Evolutionary conservation across 2,329 filamentous ascomycete genomes (phyloP), one percentile per base, ranked within the genome.

Genomic region (Phialemoniopsis sp.): DNA sequence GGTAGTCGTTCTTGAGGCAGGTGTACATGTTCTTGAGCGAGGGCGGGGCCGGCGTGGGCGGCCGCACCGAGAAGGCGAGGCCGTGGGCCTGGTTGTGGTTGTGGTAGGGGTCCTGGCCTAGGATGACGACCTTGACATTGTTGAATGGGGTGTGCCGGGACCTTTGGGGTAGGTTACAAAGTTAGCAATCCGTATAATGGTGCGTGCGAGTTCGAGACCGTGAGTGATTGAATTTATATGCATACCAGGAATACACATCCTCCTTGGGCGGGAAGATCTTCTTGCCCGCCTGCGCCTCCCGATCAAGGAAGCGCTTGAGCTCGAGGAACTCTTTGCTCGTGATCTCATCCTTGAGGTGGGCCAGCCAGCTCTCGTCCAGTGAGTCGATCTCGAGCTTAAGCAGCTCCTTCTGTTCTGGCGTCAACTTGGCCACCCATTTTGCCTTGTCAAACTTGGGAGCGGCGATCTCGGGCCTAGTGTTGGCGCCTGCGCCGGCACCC

Each of bases 51-150:
- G 80, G 79, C 0, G 89, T 95, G 0, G 93, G 93, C 4, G 91
- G 84, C 9, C 87, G 87, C 40, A 97, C 90, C 35, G 89, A 95
- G 73, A 98, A 98, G 59, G 87, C 91, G 43, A 98, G 82, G 32
- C 93, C 93, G 62, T 97, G 93, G 37, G 93, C 93, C 72, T 98
- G 93, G 63, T 94, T 94, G 60, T 80, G 63, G 60, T 95, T 95
- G 70, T 98, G 93, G 63, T 98, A 98, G 3, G 93, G 93, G 60
- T 98, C 93, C 68, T 98, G 93, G 48, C 93, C 93, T 39, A 97
- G 65, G 56, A 98, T 89, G 44, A 98, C 90, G 41, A 87, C 86
- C 63, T 95, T 95, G 60, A 97, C 90, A 13, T 75, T 84, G 67
- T 84, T 70, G 52, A 98, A 82, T 8, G 93, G 90, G 1, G 91